These are phyloP conservation scores for Fusarium veterinarium DNA, from an alignment of 2,329 filamentous ascomycete species.

Conservation along the genomic window DNA sequence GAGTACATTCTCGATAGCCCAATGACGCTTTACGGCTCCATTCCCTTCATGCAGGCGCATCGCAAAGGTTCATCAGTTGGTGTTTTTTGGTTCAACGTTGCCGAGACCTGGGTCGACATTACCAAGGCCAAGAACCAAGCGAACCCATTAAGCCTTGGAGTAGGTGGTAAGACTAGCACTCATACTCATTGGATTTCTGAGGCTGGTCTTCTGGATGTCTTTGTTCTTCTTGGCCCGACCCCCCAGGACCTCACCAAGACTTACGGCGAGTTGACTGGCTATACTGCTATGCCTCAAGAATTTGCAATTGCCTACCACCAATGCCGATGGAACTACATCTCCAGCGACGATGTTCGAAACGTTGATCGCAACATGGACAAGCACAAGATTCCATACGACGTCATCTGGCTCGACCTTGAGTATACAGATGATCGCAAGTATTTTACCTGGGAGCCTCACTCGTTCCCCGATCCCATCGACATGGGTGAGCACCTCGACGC, in stretches of 20 bases:
- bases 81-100: constrained; percentile 96
- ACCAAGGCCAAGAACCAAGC: constrained; percentile 78
- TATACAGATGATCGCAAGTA: constrained; percentile 98
- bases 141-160: constrained; percentile 82
- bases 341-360: constrained; percentile 95
- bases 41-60: constrained; percentile 98
- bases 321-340: constrained; percentile 98
- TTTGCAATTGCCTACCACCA: constrained; percentile 96
- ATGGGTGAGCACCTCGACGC: constrained; percentile 91
- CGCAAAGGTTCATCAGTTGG: constrained; percentile 93
- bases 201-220: constrained; percentile 87
- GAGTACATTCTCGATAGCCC: constrained; percentile 97
- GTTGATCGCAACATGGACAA: constrained; percentile 98
- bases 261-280: constrained; percentile 92
- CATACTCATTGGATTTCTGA: constrained; percentile 98
- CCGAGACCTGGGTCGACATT: constrained; percentile 98
- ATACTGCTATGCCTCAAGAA: constrained; percentile 89
- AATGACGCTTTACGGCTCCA: constrained; percentile 98
- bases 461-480: constrained; percentile 83
- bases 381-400: constrained; percentile 94
- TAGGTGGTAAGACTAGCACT: constrained; percentile 76
- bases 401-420: constrained; percentile 99
- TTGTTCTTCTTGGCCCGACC: constrained; percentile 91
- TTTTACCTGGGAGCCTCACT: constrained; percentile 95
- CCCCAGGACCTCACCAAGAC: constrained; percentile 83